A percentile compares a stretch with the other conserved stretches of the same genome.
These are phyloP conservation scores for Naganishia cerealis DNA, from an alignment of 1,284 basidiomycete genomes.

Conservation along the genomic window DNA sequence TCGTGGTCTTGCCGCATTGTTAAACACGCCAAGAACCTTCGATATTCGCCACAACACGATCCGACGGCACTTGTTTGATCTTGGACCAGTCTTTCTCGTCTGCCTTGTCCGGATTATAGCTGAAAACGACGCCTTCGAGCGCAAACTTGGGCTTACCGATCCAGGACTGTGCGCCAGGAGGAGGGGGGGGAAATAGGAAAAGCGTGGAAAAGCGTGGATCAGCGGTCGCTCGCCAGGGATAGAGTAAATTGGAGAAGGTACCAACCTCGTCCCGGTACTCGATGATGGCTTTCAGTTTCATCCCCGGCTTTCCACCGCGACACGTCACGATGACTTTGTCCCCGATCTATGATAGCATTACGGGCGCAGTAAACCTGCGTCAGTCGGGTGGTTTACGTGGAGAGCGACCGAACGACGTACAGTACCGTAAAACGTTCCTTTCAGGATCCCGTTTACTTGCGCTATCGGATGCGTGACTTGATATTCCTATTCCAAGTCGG, in stretches of 20 bases:
- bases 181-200: not conserved
- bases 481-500: conserved; percentile 58
- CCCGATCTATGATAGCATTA: conserved; percentile 38
- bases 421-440: conserved; percentile 75
- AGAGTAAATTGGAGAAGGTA: conserved; percentile 8
- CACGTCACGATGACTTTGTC: conserved; percentile 77
- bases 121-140: conserved; percentile 86
- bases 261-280: conserved; percentile 94
- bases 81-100: conserved; percentile 69
- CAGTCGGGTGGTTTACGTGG: conserved; percentile 22
- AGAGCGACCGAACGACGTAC: conserved; percentile 61
- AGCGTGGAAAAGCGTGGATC: not conserved
- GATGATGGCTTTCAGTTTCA: conserved; percentile 73
- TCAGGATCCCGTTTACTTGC: conserved; percentile 84
- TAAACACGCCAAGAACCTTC: conserved; percentile 90
- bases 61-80: conserved; percentile 82
- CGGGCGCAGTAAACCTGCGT: not conserved
- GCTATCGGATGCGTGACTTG: conserved; percentile 87
- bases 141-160: conserved; percentile 82
- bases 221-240: not conserved
- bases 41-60: conserved; percentile 74
- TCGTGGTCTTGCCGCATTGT: no score
- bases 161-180: conserved; percentile 68
- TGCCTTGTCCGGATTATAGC: conserved; percentile 61
- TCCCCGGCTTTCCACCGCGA: conserved; percentile 63